Base-by-base conservation (phyloP, 495 filamentous ascomycete species). In the Tuber brumale region DNA sequence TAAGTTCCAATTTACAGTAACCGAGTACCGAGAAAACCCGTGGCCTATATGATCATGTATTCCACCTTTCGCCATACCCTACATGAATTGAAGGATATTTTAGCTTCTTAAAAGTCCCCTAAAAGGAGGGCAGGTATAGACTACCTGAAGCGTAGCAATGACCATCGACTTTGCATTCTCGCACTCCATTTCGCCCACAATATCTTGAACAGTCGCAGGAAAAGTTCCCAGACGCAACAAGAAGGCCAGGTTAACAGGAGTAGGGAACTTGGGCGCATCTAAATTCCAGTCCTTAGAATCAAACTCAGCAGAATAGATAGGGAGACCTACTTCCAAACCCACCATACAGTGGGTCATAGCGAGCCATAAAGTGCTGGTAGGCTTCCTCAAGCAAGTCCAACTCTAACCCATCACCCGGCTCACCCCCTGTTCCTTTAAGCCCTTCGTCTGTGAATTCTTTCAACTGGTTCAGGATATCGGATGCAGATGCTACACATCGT, bases 1-100 rank as follows among this genome's bases (percentile, higher is more conserved):
- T 61, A 99, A 84, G 74, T 89, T 90, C 95, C 95, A 99, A 84
- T 97, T 92, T 41, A 88, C 85, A 9, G 95, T 98, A 10, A 97
- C 91, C 51, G 93, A 96, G 79, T 97, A 97, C 70, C 95, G 87
- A 71, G 94, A 89, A 82, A 98, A 97, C 6, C 95, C 95, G 81
- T 91, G 89, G 4, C 95, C 96, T 76, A 98, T 90, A 77, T 99
- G 95, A 81, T 99, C 95, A 73, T 94, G 90, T 76, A 98, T 92
- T 4, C 93, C 96, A 48, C 95, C 93, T 66, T 92, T 89, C 3
- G 91, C 91, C 87, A 99, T 97, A 42, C 89, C 88, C 72, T 82
- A 18, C 5, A 14, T 18, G 27, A 66, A 66, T 79, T 69, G 19
- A 48, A 61, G 23, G 21, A 23, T 18, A 39, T 73, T 39, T 82